phyloP scores from a whole-genome alignment of 1,284 basidiomycete species.

The Ustilago curta region DNA sequence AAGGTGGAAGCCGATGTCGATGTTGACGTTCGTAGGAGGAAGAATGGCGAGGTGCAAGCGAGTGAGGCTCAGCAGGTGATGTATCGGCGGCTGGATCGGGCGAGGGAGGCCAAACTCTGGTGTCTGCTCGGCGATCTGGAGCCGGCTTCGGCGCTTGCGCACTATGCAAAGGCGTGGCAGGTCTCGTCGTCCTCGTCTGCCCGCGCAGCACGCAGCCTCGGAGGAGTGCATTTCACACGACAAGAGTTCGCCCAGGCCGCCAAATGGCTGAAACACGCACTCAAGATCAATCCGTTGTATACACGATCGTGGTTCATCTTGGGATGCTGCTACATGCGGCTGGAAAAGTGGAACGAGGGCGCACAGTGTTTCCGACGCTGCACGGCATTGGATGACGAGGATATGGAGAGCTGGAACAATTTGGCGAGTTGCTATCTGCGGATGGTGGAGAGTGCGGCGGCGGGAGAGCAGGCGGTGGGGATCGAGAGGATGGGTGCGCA shows the following conservation, averaged over 20 bases:
- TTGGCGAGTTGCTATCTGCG: constrained; percentile 90
- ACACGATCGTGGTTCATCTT: constrained; percentile 94
- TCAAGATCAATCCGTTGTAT: constrained; percentile 88
- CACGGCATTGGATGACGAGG: constrained; percentile 91
- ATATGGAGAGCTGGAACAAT: constrained; percentile 98
- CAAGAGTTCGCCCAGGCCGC: constrained; percentile 78
- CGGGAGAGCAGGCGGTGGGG: constrained; percentile 33
- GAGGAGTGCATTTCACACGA: constrained; percentile 81
- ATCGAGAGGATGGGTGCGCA: constrained; percentile 40
- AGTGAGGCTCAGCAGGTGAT: constrained; percentile 70
- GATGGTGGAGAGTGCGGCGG: constrained; percentile 52
- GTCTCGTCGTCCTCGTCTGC: constrained; percentile 83
- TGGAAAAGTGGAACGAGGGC: constrained; percentile 80
- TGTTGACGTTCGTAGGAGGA: constrained; percentile 39
- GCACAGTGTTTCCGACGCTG: constrained; percentile 86
- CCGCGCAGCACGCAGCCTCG: constrained; percentile 89
- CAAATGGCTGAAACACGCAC: constrained; percentile 76
- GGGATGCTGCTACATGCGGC: constrained; percentile 85
- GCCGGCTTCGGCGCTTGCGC: constrained; percentile 74
- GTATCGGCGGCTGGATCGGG: constrained; percentile 75
- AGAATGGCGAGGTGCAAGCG: background rate
- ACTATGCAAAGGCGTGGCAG: constrained; percentile 87
- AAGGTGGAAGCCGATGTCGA: constrained; percentile 64
- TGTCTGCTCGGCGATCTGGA: constrained; percentile 95
- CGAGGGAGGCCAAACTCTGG: constrained; percentile 91